phyloP scores from a whole-genome alignment of 2,329 filamentous ascomycete species.

The Truncatella angustata region DNA sequence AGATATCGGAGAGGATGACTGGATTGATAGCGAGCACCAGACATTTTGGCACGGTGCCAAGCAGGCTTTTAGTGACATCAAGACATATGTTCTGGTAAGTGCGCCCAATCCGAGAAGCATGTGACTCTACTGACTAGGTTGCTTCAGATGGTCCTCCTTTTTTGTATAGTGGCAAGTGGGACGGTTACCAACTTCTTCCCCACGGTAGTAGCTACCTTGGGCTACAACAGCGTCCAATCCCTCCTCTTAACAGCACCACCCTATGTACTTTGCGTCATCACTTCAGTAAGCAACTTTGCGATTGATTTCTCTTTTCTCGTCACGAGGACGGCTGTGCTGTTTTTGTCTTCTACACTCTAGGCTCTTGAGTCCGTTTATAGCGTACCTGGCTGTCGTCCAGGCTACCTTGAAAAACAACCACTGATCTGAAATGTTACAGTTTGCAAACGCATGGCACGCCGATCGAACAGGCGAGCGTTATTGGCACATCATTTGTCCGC shows the following conservation, averaged over 20 bases:
- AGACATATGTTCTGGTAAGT: constrained; percentile 57
- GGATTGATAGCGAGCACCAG: constrained; percentile 54
- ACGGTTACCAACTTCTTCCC: constrained; percentile 67
- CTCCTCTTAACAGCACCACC: constrained; percentile 61
- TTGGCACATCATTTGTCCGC: constrained; percentile 62
- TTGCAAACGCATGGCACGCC: constrained; percentile 67
- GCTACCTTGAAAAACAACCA: neutral
- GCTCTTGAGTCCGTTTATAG: too few species aligned
- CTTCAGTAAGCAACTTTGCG: constrained; percentile 40
- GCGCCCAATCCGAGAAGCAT: constrained; percentile 7
- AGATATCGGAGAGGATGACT: constrained; percentile 65
- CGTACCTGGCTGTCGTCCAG: too few species aligned
- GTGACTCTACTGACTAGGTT: neutral
- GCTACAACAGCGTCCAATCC: constrained; percentile 58
- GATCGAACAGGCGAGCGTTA: constrained; percentile 71
- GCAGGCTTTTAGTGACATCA: constrained; percentile 55
- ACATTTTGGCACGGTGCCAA: constrained; percentile 53
- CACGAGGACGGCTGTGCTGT: too few species aligned
- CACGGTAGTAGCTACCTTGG: constrained; percentile 66
- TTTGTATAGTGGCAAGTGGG: constrained; percentile 54
- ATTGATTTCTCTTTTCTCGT: neutral
- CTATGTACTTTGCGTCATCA: constrained; percentile 61
- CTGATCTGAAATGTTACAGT: constrained; percentile 22
- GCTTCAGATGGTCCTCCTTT: constrained; percentile 49
- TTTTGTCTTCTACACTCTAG: too few species aligned